phyloP scores from a whole-genome alignment of 495 filamentous ascomycete genomes.

The Hypoxylon crocopeplum region DNA sequence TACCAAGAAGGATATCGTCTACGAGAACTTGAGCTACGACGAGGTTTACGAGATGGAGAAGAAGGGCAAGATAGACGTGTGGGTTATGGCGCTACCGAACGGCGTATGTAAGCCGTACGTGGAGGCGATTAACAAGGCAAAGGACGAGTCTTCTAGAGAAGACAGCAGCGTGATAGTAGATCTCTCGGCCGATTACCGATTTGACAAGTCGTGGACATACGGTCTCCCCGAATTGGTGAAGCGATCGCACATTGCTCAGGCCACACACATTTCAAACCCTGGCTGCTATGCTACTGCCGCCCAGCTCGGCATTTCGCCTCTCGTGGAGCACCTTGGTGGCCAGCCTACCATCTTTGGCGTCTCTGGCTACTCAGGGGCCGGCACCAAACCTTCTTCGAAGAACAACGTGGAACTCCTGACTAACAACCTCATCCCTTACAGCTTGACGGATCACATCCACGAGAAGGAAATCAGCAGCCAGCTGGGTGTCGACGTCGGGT shows the following conservation, averaged over 20 bases:
- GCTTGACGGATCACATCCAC: slow-evolving; percentile 93
- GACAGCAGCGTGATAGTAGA: slow-evolving; percentile 87
- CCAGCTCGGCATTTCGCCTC: slow-evolving; percentile 86
- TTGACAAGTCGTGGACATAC: slow-evolving; percentile 90
- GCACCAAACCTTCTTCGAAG: slow-evolving; percentile 94
- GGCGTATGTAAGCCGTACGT: slow-evolving; percentile 97
- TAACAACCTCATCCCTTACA: slow-evolving; percentile 92
- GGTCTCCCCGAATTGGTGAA: slow-evolving; percentile 89
- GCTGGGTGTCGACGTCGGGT: slow-evolving; percentile 79
- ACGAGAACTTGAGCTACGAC: slow-evolving; percentile 89
- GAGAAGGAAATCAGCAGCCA: slow-evolving; percentile 87
- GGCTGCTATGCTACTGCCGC: slow-evolving; percentile 98
- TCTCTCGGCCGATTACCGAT: slow-evolving; percentile 94
- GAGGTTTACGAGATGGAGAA: slow-evolving; percentile 91
- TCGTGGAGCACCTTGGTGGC: slow-evolving; percentile 78
- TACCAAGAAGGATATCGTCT: slow-evolving; percentile 89
- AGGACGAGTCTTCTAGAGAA: slow-evolving; percentile 50
- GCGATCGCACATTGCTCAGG: slow-evolving; percentile 77
- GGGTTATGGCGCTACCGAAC: slow-evolving; percentile 98
- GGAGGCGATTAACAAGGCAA: slow-evolving; percentile 82
- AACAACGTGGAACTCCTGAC: slow-evolving; percentile 90
- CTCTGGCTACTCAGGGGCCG: slow-evolving; percentile 94
- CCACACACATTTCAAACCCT: slow-evolving; percentile 90
- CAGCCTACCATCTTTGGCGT: slow-evolving; percentile 91
- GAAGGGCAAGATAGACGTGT: slow-evolving; percentile 93